These are phyloP conservation scores for Suillus subalutaceus DNA, from an alignment of 768 basidiomycete species.

Conservation along the genomic window DNA sequence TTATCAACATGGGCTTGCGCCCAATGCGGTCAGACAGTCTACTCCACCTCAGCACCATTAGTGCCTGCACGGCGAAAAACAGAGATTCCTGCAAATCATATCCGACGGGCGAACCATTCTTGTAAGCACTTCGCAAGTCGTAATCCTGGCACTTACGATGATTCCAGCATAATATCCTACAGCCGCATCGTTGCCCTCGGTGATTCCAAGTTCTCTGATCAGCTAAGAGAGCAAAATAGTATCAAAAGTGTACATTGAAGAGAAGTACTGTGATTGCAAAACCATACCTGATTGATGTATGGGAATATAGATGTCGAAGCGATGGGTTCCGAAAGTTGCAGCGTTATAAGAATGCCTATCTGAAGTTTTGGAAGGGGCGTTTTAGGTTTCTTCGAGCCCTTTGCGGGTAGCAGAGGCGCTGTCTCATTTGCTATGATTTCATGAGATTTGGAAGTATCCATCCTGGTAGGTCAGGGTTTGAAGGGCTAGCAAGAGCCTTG, in stretches of 20 bases:
- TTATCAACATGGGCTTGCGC: slow-evolving; percentile 61
- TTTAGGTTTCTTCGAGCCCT: slow-evolving; percentile 20
- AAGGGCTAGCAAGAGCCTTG: no score
- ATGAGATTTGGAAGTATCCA: neutral
- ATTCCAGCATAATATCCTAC: slow-evolving; percentile 72
- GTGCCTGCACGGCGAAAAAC: slow-evolving; percentile 60
- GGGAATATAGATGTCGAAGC: slow-evolving; percentile 50
- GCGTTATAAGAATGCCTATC: slow-evolving; percentile 43
- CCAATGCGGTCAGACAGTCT: slow-evolving; percentile 61
- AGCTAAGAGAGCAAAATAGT: slow-evolving; percentile 39
- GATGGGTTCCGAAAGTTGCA: slow-evolving; percentile 50
- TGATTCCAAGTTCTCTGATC: slow-evolving; percentile 63
- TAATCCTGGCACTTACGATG: slow-evolving; percentile 41
- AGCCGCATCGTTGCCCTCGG: slow-evolving; percentile 64
- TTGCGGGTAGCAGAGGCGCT: neutral
- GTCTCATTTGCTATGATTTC: neutral
- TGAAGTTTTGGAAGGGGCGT: slow-evolving; percentile 50
- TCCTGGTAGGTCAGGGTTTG: neutral
- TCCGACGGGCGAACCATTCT: neutral
- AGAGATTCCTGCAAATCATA: slow-evolving; percentile 52
- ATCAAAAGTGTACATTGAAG: neutral
- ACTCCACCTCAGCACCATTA: slow-evolving; percentile 66
- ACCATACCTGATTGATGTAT: slow-evolving; percentile 50
- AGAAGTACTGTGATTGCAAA: no score
- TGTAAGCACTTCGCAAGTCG: no score